Conservation (phyloP, 1,139 yeast genomes). For the Yamadazyma diddensiae region DNA sequence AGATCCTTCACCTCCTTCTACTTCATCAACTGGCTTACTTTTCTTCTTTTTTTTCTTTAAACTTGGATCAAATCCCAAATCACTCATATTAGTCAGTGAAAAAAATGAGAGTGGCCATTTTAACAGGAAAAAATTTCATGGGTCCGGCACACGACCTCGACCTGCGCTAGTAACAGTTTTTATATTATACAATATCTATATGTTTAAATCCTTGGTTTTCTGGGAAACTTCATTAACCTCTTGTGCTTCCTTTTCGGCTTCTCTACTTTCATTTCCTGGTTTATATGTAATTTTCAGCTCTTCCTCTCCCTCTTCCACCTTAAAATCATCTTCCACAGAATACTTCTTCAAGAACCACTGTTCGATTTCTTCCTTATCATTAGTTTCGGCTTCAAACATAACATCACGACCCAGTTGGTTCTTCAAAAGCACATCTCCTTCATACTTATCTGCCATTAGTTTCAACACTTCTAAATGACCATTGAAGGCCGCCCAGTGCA, state of each 20-base stretch:
- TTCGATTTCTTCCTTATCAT: constrained; percentile 61
- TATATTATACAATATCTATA: not conserved
- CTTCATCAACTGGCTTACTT: constrained; percentile 44
- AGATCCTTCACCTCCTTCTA: constrained; percentile 29
- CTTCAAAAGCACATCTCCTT: constrained; percentile 77
- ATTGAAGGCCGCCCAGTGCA: constrained; percentile 93
- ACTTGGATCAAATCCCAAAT: constrained; percentile 73
- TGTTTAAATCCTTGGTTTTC: constrained; percentile 8
- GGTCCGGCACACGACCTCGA: constrained; percentile 8
- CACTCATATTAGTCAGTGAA: constrained; percentile 35
- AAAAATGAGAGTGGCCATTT: constrained; percentile 7
- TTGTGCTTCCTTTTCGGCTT: constrained; percentile 22
- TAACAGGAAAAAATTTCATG: constrained; percentile 11
- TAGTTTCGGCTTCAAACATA: constrained; percentile 84
- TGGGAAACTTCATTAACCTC: constrained; percentile 6
- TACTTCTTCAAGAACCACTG: constrained; percentile 70
- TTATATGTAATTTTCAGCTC: constrained; percentile 46
- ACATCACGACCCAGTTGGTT: constrained; percentile 79
- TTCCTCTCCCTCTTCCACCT: constrained; percentile 42
- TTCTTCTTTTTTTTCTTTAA: constrained; percentile 87
- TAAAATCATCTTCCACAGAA: constrained; percentile 61
- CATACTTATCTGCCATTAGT: constrained; percentile 65
- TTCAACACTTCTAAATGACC: constrained; percentile 77
- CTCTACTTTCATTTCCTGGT: constrained; percentile 49
- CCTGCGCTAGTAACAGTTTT: not conserved